Evolutionary conservation across 176 grass and related monocot genomes (phyloP).

Genomic region (Puccinellia tenuiflora): DNA sequence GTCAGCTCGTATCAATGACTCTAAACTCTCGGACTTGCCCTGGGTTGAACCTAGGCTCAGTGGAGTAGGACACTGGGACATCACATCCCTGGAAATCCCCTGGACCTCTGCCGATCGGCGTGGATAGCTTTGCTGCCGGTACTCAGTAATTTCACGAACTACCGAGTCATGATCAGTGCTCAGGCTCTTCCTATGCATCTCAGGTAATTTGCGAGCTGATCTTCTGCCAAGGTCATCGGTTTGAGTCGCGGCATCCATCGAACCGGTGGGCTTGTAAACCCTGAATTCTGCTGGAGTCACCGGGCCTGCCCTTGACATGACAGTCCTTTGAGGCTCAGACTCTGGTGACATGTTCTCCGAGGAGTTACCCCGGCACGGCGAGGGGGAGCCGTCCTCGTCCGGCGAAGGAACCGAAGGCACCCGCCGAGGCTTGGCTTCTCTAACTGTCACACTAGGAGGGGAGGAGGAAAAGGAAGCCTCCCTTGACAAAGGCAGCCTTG

Average conservation of each 20-base stretch:
- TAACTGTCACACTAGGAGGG: slow-evolving; percentile 38
- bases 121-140: slow-evolving; percentile 23
- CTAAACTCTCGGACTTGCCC: slow-evolving; percentile 68
- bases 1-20: slow-evolving; percentile 72
- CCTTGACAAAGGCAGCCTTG: slow-evolving; percentile 36
- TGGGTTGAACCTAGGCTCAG: slow-evolving; percentile 25
- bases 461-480: slow-evolving; percentile 54
- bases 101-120: slow-evolving; percentile 23
- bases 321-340: slow-evolving; percentile 10
- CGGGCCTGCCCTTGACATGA: slow-evolving; percentile 24
- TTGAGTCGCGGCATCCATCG: slow-evolving; percentile 74
- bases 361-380: slow-evolving; percentile 14
- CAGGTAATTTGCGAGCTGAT: not conserved
- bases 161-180: slow-evolving; percentile 35
- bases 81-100: slow-evolving; percentile 27
- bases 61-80: slow-evolving; percentile 39
- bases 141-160: slow-evolving; percentile 27
- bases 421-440: slow-evolving; percentile 41
- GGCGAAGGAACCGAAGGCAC: slow-evolving; percentile 33
- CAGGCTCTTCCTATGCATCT: slow-evolving; percentile 33
- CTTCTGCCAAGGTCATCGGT: slow-evolving; percentile 57
- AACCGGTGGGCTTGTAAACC: slow-evolving; percentile 39
- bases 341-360: slow-evolving; percentile 34
- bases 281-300: slow-evolving; percentile 35
- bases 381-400: slow-evolving; percentile 49